Base-by-base conservation (phyloP, 108 stramenopile species). In the Nitzschia putrida region DNA sequence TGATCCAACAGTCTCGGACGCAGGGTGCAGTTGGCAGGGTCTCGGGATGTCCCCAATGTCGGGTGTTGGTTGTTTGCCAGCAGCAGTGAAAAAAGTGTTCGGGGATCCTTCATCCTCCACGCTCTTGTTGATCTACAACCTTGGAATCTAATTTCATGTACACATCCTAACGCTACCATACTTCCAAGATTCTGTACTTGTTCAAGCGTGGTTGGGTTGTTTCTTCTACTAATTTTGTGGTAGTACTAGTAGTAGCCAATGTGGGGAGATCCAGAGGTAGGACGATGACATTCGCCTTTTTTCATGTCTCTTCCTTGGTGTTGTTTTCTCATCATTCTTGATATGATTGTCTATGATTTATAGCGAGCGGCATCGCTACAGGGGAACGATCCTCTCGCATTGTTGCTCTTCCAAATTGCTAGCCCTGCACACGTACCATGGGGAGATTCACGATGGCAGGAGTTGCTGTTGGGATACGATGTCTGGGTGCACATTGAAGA, bases 371-470 rank as follows among this genome's bases (percentile, higher is more conserved):
- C 71, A 12, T 65, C 66, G 16, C 57, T 85, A 61, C 72, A 77
- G 21, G 70, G 61, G 41, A 64, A 64, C 26, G 84, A 85, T 63
- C 50, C 59, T 39, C 72, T 85, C 1, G 76, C 80, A 9, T 57
- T 57, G 11, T 52, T 85, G n/a, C 59, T 92, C 53, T 77, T 85
- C 47, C 84, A 87, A 81, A 76, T 88, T 22, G 77, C 82, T 11
- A 80, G 87, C 34, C 88, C 91, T 10, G 85, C 81, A 1, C 87
- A 86, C 52, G 74, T 89, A 73, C 84, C 87, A 21, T 90, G 79
- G 73, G 61, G 86, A 10, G 91, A 92, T 67, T 51, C 75, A 22
- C 78, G 87, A 59, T 93, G 92, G 92, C 85, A 88, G 72, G 84
- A 90, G 37, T 53, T 93, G 8, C 52, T 93, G 38, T 70, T 80